A percentile compares a stretch with the other conserved stretches of the same genome.
Conservation (phyloP, 2,329 filamentous ascomycete species). For the Cordyceps tenuipes region DNA sequence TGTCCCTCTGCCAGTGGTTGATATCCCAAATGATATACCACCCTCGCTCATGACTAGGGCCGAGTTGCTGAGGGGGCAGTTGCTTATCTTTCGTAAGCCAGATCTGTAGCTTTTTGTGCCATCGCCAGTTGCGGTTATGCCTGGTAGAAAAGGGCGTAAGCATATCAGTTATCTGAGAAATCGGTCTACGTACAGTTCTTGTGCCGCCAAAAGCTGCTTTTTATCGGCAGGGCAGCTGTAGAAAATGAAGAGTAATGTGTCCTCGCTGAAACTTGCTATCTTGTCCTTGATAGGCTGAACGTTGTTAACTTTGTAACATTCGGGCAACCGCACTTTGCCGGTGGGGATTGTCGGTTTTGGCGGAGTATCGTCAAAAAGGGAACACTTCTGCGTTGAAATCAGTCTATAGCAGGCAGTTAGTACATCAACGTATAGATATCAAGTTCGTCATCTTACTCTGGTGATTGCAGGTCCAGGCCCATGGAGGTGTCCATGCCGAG, state of each 20-base stretch:
- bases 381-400: slow-evolving; percentile 53
- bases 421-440: too few relatives aligned
- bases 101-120: slow-evolving; percentile 58
- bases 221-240: slow-evolving; percentile 56
- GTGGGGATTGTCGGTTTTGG: slow-evolving; percentile 44
- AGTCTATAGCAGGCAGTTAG: slow-evolving; percentile 26
- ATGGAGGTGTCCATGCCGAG: slow-evolving; percentile 52
- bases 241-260: slow-evolving; percentile 62
- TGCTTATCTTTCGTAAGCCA: slow-evolving; percentile 62
- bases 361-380: slow-evolving; percentile 51
- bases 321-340: slow-evolving; percentile 50
- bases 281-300: slow-evolving; percentile 58
- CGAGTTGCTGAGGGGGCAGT: slow-evolving; percentile 53
- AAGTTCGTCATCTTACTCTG: slow-evolving; percentile 40
- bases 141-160: slow-evolving; percentile 25
- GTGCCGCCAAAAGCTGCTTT: slow-evolving; percentile 55
- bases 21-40: slow-evolving; percentile 61
- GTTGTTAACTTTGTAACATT: slow-evolving; percentile 60
- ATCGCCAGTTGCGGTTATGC: slow-evolving; percentile 57
- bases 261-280: slow-evolving; percentile 58
- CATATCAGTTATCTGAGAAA: neutral
- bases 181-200: slow-evolving; percentile 47
- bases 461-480: slow-evolving; percentile 48
- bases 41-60: slow-evolving; percentile 52
- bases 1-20: slow-evolving; percentile 52